Base-by-base conservation (phyloP, 352 stramenopile genomes). In the Phytophthora constricta region DNA sequence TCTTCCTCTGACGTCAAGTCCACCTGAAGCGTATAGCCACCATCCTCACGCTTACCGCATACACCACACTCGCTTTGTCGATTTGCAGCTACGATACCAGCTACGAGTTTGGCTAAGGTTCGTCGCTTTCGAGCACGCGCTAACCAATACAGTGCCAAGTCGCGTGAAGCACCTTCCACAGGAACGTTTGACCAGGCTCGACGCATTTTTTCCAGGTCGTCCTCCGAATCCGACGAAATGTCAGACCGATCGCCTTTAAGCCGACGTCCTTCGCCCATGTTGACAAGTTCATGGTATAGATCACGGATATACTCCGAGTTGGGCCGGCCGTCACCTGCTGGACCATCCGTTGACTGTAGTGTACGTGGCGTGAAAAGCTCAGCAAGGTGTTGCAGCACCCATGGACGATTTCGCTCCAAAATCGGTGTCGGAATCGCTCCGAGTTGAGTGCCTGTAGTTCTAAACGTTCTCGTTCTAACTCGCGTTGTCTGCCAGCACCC, bases 381-480 rank as follows among this genome's bases (percentile, higher is more conserved):
- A 1, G 95, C 89, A 16, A 99, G 79, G 74, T 99, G 97, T 62
- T 99, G 94, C 16, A 99, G 70, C 25, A 99, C 93, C 97, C 97
- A 99, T 19, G 97, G 96, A 0, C 93, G 82, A 75, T 99, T 99
- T 46, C 96, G 91, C 46, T 99, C 96, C 33, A 99, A 82, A 99
- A 99, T 13, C 97, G 87, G 62, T 98, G 95, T 11, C 96, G 85
- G 73, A 99, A 99, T 14, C 92, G 79, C 70, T 99, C 96, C 66
- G 90, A 98, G 77, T 99, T 99, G 63, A 99, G 84, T 19, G 95
- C 96, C 51, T 98, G 87, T 16, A 99, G 79, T 69, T 99, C 97
- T 41, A 99, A 81, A 5, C 96, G 83, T 70, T 99, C 97, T 56
- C 93, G 84, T 79, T 99, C 97, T 14, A 98, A 76, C 59, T 98